phyloP scores from a whole-genome alignment of 768 basidiomycete genomes.

The Trichaptum fuscoviolaceum region DNA sequence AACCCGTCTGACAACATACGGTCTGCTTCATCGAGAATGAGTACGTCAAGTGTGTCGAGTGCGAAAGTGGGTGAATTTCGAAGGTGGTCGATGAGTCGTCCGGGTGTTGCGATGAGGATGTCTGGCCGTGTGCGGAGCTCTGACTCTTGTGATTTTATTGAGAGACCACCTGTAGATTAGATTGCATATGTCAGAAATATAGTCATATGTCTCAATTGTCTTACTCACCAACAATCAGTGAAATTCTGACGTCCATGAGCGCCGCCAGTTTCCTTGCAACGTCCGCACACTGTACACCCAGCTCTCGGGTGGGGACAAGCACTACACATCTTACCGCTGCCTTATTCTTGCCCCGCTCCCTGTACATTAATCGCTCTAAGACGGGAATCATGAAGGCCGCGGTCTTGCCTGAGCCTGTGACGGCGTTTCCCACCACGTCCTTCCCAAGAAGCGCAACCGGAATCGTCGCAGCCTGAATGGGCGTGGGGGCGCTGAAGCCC shows the following conservation, averaged over 20 bases:
- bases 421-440: slow-evolving; percentile 92
- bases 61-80: slow-evolving; percentile 93
- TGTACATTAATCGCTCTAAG: slow-evolving; percentile 85
- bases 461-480: slow-evolving; percentile 92
- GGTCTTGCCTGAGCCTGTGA: slow-evolving; percentile 98
- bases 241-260: slow-evolving; percentile 87
- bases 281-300: slow-evolving; percentile 94
- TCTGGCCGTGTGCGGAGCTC: slow-evolving; percentile 85
- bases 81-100: slow-evolving; percentile 95
- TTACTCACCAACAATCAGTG: slow-evolving; percentile 78
- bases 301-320: slow-evolving; percentile 90
- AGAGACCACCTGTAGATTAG: slow-evolving; percentile 68
- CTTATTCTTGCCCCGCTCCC: slow-evolving; percentile 83
- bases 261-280: slow-evolving; percentile 81
- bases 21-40: slow-evolving; percentile 97
- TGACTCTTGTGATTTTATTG: slow-evolving; percentile 86
- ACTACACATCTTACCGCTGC: slow-evolving; percentile 87
- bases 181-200: slow-evolving; percentile 10
- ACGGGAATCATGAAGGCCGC: slow-evolving; percentile 96
- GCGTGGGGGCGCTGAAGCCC: slow-evolving; percentile 81
- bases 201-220: neutral
- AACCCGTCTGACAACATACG: slow-evolving; percentile 96
- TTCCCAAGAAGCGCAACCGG: slow-evolving; percentile 92
- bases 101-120: slow-evolving; percentile 93
- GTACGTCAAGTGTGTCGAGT: slow-evolving; percentile 85